Base-by-base conservation (phyloP, 2,329 filamentous ascomycete species). In the Fusarium gaditjirri region DNA sequence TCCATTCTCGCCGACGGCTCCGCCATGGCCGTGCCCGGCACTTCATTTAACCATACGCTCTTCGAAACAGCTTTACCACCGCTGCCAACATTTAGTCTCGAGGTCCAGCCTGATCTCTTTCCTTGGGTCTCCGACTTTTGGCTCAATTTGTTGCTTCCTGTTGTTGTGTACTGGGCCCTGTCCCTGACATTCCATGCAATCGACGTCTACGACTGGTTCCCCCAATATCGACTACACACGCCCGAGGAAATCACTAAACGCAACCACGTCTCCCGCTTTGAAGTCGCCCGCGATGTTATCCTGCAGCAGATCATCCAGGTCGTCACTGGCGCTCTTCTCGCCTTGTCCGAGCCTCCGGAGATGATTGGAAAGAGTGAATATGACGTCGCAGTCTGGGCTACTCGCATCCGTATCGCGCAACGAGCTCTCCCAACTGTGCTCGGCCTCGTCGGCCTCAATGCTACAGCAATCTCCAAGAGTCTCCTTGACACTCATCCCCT, bases 261-360 rank as follows among this genome's bases (percentile, higher is more conserved):
- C 76, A 98, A 98, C 82, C 94, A 94, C 78, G 95, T 94, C 58
- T 89, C 93, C 50, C 90, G 94, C 70, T 93, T 89, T 83, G 92
- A 98, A 78, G 94, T 97, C 7, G 90, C 95, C 71, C 91, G 93
- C 80, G 95, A 98, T 85, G 95, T 98, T 75, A 84, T 98, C 61
- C 80, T 98, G 65, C 95, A 99, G 83, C 96, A 99, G 80, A 81
- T 95, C 68, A 93, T 99, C 53, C 96, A 99, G 84, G 92, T 94
- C 29, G 81, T 87, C 23, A 91, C 93, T 44, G 92, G 92, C 42
- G 81, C 91, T 60, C 81, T 89, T 7, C 83, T 98, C 44, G 89
- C 90, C 8, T 83, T 91, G 73, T 91, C 92, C 25, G 96, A 98
- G 76, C 89, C 91, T 6, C 85, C 88, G 44, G 92, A 95, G 72